Base-by-base conservation (phyloP, 2,329 filamentous ascomycete genomes). In the Alternaria ethzedia region DNA sequence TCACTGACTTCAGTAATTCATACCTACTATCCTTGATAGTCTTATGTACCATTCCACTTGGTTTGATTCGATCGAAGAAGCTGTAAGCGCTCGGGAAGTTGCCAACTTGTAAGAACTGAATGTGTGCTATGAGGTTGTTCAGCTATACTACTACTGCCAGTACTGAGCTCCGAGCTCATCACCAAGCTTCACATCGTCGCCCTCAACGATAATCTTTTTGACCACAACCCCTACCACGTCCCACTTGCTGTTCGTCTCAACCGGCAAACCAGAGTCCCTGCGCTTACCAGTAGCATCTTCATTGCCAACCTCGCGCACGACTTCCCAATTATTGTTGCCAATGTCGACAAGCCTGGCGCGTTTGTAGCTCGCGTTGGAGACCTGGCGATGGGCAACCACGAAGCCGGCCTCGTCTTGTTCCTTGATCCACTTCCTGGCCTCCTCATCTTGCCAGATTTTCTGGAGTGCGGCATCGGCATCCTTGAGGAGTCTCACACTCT, bases 141-240 rank as follows among this genome's bases (percentile, higher is more conserved):
- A 32, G 36, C 6, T 10, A 52, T 23, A 25, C 36, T 51, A n/a
- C 52, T 44, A 75, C 21, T 69, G 65, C 75, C 76, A 79, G 57
- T 75, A 78, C 36, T 72, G 66, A 26, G 69, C 67, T 25, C 73
- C 74, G 25, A 78, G 46, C 63, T 78, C 76, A 20, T 75, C 75
- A n/a, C 76, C 76, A 17, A 79, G 66, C 51, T 63, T 71, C 26
- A 75, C 68, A 17, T 69, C 49, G 21, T 75, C 72, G 3, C 75
- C 73, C 20, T 73, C 69, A 4, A 74, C 65, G 6, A 75, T 52
- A 7, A 79, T 70, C 65, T 73, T 72, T 58, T 64, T 68, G 1
- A 78, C 73, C n/a, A 77, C 67, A 5, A 78, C 75, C 3, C 76
- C 77, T 2, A 79, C 75, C 7, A 75, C 71, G 63, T 79, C 77